Base-by-base conservation (phyloP, 139 green algal genomes). In the Micromonas pusilla region DNA sequence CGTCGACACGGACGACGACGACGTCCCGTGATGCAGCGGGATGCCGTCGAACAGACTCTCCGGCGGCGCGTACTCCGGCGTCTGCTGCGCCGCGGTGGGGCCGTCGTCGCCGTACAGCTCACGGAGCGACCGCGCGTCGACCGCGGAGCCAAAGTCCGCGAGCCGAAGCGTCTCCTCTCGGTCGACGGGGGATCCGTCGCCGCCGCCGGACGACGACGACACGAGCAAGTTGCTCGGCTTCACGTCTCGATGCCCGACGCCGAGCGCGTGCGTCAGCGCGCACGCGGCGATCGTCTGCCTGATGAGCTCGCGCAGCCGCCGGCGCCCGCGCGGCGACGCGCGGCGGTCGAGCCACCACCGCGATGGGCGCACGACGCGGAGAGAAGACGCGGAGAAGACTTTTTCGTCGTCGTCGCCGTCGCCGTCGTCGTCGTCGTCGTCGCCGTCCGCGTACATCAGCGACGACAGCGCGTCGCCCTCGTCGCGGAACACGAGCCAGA, bases 101-200 rank as follows among this genome's bases (percentile, higher is more conserved):
- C 90, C 89, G 1, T 67, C 52, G 4, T 1, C 21, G 2, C 86
- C 86, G 54, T 88, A 91, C 67, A 89, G 62, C 20, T 82, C 33
- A 38, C 76, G 25, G 34, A 87, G 25, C 25, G 72, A 78, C 52
- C 83, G 72, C 4, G 54, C 23, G 52, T 94, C 86, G 5, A 92
- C 66, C 3, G 88, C 90, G 30, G 83, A 90, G 0, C 90, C 90
- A 83, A 93, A 92, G 80, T 94, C 90, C 32, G 91, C 91, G 32
- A 94, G 78, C 2, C 85, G 81, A 54, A 93, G 21, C 85, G 84
- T 20, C 26, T 52, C 1, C 66, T 2, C 57, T 21, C 2, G 67
- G 52, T 4, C 38, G 32, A 93, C 85, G 52, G 93, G 72, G 2
- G 1, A 25, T 23, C 2, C 23, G 54, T 31, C 23, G 54, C n/a